Percentiles rank a stretch among this genome's conserved stretches.
Conservation (phyloP, 2,329 filamentous ascomycete species). For the Ramularia endophylla region DNA sequence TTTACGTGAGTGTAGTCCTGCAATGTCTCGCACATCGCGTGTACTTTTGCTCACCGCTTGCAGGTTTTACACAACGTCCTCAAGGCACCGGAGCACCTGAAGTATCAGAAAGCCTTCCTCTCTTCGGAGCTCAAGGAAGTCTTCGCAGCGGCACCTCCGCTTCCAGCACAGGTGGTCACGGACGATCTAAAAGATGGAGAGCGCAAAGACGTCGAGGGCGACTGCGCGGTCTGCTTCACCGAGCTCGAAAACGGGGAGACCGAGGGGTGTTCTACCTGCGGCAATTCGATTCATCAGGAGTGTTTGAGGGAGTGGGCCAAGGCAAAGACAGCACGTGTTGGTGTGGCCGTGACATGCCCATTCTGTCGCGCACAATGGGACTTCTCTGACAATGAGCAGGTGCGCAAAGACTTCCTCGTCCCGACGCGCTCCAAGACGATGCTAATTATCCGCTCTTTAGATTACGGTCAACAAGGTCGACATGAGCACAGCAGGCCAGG, state of each 20-base stretch:
- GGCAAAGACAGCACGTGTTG: slow-evolving; percentile 15
- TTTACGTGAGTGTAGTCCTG: too few relatives aligned
- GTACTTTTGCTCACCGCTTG: too few relatives aligned
- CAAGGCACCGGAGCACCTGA: slow-evolving; percentile 50
- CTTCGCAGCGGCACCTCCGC: slow-evolving; percentile 48
- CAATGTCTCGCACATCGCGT: too few relatives aligned
- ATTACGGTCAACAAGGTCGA: slow-evolving; percentile 17
- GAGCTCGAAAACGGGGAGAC: slow-evolving; percentile 48
- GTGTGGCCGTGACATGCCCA: slow-evolving; percentile 30
- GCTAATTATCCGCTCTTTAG: slow-evolving; percentile 9
- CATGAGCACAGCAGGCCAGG: slow-evolving; percentile 10
- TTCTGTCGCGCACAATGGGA: slow-evolving; percentile 28
- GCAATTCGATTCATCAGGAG: slow-evolving; percentile 31
- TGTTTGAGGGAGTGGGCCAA: slow-evolving; percentile 52
- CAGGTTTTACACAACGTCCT: slow-evolving; percentile 56
- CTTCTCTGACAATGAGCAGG: slow-evolving; percentile 9
- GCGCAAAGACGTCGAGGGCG: slow-evolving; percentile 54
- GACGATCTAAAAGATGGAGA: slow-evolving; percentile 39
- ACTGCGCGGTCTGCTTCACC: slow-evolving; percentile 59
- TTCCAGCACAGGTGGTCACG: slow-evolving; percentile 32
- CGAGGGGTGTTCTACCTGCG: slow-evolving; percentile 56
- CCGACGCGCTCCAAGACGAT: too few relatives aligned
- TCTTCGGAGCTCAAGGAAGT: slow-evolving; percentile 53
- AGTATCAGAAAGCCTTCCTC: slow-evolving; percentile 57
- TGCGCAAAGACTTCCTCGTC: too few relatives aligned